Evolutionary conservation across 108 stramenopile species (phyloP), one percentile per base, ranked within the genome.

Genomic region (Aureococcus anophagefferens): DNA sequence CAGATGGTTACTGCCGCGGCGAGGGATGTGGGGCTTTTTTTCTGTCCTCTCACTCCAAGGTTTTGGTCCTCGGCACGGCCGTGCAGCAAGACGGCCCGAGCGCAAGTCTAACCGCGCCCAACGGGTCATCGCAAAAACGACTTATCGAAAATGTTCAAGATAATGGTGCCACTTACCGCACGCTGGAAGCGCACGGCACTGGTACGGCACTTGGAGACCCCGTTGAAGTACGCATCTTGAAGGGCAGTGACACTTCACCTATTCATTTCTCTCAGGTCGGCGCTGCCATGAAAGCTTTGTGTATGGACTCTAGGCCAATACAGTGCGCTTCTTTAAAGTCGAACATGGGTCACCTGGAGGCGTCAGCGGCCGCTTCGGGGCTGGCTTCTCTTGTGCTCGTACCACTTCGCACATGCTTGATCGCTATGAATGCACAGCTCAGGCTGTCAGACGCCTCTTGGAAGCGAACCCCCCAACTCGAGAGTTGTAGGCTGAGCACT

Each of bases 131-230:
- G 3, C 82, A 83, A 62, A 70, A 63, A 34, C 74, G 63, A 18
- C 67, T 72, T 25, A 72, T 83, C 34, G 32, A 31, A 33, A 36
- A 30, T 9, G 82, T 80, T 14, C 40, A 11, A 13, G 5, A 13
- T 44, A 44, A 44, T 44, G 9, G 9, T 13, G 40, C 5, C 40
- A 44, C 5, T 11, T 11, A 44, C 40, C 9, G 40, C 5, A 59
- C 17, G 51, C 25, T 83, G 45, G 82, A 83, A 36, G 70, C 77
- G 15, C 82, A 83, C 62, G 82, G 81, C 29, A 83, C 82, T 13
- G 82, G 82, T 13, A 83, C 82, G 16, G 78, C 82, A n/a, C 71
- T 83, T 25, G 82, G 82, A 16, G 82, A 83, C 45, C 81, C 81
- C 17, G 76, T 83, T 0, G 82, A 83, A 67, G 63, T 81, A 31